A percentile compares a stretch with the other conserved stretches of the same genome.
phyloP scores from a whole-genome alignment of 768 basidiomycete species.

The Podaxis rugospora region DNA sequence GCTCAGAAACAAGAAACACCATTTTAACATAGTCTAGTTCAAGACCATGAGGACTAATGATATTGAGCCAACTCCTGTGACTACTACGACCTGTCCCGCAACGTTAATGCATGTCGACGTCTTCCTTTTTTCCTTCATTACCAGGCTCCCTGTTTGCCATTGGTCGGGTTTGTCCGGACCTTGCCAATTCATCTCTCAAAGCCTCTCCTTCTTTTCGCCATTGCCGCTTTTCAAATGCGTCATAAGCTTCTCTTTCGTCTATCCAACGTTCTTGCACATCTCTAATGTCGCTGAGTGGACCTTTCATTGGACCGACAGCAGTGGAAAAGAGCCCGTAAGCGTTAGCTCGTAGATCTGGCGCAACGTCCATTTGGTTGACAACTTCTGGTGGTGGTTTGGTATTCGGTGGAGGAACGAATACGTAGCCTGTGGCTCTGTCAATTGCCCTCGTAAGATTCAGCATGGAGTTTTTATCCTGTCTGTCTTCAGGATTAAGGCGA shows the following conservation, averaged over 20 bases:
- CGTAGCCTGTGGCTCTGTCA: constrained; percentile 90
- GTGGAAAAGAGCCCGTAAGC: constrained; percentile 62
- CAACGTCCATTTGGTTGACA: constrained; percentile 27
- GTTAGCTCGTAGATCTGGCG: constrained; percentile 54
- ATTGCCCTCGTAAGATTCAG: constrained; percentile 76
- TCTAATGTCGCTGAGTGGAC: constrained; percentile 47
- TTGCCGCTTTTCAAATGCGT: constrained; percentile 71
- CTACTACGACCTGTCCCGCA: no score
- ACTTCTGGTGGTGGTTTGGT: constrained; percentile 31
- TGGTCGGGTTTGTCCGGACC: constrained; percentile 8
- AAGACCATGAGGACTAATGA: no score
- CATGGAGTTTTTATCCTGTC: constrained; percentile 93
- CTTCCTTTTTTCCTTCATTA: no score
- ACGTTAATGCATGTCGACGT: no score
- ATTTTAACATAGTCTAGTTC: no score
- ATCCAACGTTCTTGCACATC: constrained; percentile 95
- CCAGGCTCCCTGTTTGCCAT: no score
- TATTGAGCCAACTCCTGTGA: no score
- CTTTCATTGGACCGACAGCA: constrained; percentile 51
- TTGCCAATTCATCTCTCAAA: constrained; percentile 39
- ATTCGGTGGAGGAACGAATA: constrained; percentile 63
- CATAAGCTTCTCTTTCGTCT: constrained; percentile 78
- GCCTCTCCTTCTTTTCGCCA: constrained; percentile 76
- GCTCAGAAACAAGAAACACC: no score
- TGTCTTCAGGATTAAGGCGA: background rate